These are phyloP conservation scores for Claviceps quebecensis DNA, from an alignment of 2,329 filamentous ascomycete genomes.

Conservation along the genomic window DNA sequence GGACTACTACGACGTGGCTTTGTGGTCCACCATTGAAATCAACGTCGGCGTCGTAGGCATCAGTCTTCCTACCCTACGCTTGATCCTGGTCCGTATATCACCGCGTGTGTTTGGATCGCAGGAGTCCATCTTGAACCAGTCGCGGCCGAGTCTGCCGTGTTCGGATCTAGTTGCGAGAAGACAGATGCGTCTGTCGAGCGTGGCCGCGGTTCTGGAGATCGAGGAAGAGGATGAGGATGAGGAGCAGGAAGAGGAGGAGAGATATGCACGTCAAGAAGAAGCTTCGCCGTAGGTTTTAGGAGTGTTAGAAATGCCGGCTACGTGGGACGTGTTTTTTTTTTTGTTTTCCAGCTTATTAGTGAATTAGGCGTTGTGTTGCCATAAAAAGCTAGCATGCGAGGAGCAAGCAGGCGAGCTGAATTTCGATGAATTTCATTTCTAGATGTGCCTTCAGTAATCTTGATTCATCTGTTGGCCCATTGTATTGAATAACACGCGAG, in stretches of 20 bases:
- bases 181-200: constrained; percentile 1
- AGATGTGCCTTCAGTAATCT: too few relatives aligned
- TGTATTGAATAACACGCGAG: too few relatives aligned
- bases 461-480: too few relatives aligned
- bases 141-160: not conserved
- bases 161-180: not conserved
- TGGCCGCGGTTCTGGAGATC: not conserved
- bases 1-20: constrained; percentile 10
- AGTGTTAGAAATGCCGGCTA: too few relatives aligned
- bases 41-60: constrained; percentile 18
- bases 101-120: constrained; percentile 1
- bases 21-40: constrained; percentile 19
- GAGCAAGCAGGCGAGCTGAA: too few relatives aligned
- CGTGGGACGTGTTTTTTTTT: too few relatives aligned
- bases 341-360: too few relatives aligned
- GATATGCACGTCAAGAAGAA: not conserved
- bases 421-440: too few relatives aligned
- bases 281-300: not conserved
- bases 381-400: too few relatives aligned
- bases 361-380: too few relatives aligned
- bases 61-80: constrained; percentile 16
- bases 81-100: constrained; percentile 8
- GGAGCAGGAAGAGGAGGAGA: not conserved
- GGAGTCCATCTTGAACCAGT: not conserved
- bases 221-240: not conserved